Base-by-base conservation (phyloP, 2,329 filamentous ascomycete genomes). In the Colletotrichum abscissum region DNA sequence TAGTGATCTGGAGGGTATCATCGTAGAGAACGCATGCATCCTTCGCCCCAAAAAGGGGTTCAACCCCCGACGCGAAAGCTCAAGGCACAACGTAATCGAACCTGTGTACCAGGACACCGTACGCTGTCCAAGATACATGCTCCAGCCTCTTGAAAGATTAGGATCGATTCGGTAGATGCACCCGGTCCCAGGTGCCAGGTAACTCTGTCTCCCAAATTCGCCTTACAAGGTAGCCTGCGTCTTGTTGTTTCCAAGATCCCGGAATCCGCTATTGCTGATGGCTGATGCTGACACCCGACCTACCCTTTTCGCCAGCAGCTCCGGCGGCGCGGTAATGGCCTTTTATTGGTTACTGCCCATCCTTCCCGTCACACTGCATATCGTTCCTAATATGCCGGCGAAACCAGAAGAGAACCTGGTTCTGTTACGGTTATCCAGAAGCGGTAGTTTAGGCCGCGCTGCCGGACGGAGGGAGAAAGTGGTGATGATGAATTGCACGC, bases 171-270 rank as follows among this genome's bases (percentile, higher is more conserved):
- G 11, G 35, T 16, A 56, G 35, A 52, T 60, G 60, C 55, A 56
- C n/a, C 56, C 65, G 56, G 63, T 62, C 33, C 68, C 68, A 71
- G 54, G 46, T 62, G 8, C 46, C 69, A 63, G 56, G 56, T 49
- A 49, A 19, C 42, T 22, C 9, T 35, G 33, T 49, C 8, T 8
- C 5, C 5, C 38, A 19, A 42, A 7, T 19, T 22, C 14, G 33
- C 57, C 63, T 46, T 56, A 28, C 28, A 28, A 24, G 33, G 33
- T 35, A 35, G 42, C 42, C 49, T 57, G 56, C 57, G 69, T 49
- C 63, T 35, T 49, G 4, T 52, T 7, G 9, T 16, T 35, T 12
- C 8, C 28, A 63, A 30, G n/a, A 54, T 52, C 62, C 35, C 24
- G 38, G 46, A n/a, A n/a, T 49, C n/a, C 8, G 33, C 11, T 35